Percentiles rank a stretch among this genome's conserved stretches.
These are phyloP conservation scores for Aspergillus sp. DNA, from an alignment of 2,329 filamentous ascomycete genomes.

Conservation along the genomic window DNA sequence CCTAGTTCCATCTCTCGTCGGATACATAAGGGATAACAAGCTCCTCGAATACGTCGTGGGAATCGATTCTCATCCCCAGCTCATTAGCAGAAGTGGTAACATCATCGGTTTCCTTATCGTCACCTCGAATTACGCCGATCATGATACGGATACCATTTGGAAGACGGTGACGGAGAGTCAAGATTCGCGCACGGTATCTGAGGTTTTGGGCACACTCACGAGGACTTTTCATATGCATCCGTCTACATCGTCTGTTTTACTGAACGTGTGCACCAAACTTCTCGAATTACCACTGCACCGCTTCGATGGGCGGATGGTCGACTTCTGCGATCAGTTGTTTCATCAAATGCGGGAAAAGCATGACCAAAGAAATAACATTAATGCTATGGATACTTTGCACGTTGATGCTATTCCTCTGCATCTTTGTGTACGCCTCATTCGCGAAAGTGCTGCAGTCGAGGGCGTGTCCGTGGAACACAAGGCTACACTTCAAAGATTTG, in stretches of 20 bases:
- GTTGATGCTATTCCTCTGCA: constrained; percentile 42
- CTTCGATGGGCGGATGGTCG: constrained; percentile 55
- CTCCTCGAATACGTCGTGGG: constrained; percentile 82
- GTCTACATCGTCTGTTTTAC: constrained; percentile 38
- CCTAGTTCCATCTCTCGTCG: constrained; percentile 59
- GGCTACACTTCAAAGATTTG: constrained; percentile 56
- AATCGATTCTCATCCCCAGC: constrained; percentile 82
- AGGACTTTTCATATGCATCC: constrained; percentile 41
- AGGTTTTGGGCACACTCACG: constrained; percentile 61
- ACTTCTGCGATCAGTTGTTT: constrained; percentile 54
- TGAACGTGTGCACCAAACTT: constrained; percentile 66
- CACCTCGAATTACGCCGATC: constrained; percentile 61
- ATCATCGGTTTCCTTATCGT: constrained; percentile 82
- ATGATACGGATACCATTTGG: constrained; percentile 77
- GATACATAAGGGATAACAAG: constrained; percentile 60
- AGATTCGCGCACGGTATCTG: constrained; percentile 75
- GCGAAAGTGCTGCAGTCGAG: constrained; percentile 57
- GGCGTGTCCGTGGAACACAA: constrained; percentile 49
- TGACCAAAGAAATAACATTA: constrained; percentile 19
- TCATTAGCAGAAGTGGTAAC: constrained; percentile 72
- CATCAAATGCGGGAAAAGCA: constrained; percentile 42
- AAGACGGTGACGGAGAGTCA: constrained; percentile 70
- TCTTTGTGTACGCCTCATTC: constrained; percentile 59
- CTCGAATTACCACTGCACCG: constrained; percentile 53
- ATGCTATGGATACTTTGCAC: constrained; percentile 15